phyloP scores from a whole-genome alignment of 1,139 yeast genomes.

The Sugiyamaella pinicola region DNA sequence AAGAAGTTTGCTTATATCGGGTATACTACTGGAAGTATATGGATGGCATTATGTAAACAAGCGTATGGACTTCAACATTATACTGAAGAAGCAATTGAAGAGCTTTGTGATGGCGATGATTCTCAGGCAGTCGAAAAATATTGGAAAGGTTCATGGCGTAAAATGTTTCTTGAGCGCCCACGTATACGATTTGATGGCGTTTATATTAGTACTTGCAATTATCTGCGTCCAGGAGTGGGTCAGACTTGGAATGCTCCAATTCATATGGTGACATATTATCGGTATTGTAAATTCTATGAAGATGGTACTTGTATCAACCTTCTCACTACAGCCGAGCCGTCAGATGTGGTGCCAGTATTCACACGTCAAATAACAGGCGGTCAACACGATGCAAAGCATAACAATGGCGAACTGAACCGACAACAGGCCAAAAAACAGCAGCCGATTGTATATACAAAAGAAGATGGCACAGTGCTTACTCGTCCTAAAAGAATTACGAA shows the following conservation, averaged over 20 bases:
- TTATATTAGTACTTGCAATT: conserved; percentile 82
- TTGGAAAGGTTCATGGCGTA: conserved; percentile 42
- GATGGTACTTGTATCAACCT: conserved; percentile 62
- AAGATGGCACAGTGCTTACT: conserved; percentile 33
- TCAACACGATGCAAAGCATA: no score
- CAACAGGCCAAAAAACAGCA: conserved; percentile 37
- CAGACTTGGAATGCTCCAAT: conserved; percentile 76
- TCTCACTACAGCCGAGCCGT: conserved; percentile 35
- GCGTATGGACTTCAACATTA: conserved; percentile 60
- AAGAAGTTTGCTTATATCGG: conserved; percentile 64
- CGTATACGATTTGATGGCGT: conserved; percentile 78
- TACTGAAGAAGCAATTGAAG: conserved; percentile 25
- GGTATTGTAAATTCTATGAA: conserved; percentile 78
- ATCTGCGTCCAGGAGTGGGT: conserved; percentile 77
- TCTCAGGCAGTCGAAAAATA: conserved; percentile 22
- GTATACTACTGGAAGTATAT: conserved; percentile 54
- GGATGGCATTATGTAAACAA: conserved; percentile 58
- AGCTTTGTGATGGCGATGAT: conserved; percentile 19
- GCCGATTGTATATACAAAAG: conserved; percentile 23
- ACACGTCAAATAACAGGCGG: conserved; percentile 23
- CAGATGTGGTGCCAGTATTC: conserved; percentile 49
- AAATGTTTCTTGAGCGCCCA: conserved; percentile 56
- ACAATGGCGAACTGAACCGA: no score
- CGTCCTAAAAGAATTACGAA: conserved; percentile 41
- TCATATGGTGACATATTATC: conserved; percentile 80